Base-by-base conservation (phyloP, 306 rosid species). In the Vigna hirtella region DNA sequence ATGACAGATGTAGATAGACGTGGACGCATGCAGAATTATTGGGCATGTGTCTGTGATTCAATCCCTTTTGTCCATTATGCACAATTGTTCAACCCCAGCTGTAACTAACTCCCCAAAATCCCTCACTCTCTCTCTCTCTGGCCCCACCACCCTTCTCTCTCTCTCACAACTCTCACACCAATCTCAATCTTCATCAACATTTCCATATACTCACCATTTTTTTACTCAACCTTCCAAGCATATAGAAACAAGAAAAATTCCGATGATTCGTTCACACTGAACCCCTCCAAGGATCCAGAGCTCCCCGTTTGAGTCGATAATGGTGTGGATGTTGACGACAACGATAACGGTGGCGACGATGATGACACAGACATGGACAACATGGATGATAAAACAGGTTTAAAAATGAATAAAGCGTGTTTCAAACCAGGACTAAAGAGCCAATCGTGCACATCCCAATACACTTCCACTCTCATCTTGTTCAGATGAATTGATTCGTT, bases 401-500 rank as follows among this genome's bases (percentile, higher is more conserved):
- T 92, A 67, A 94, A 90, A 66, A 94, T 89, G 74, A 92, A 94
- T 56, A 88, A 79, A 15, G 97, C 98, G 26, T 90, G 91, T 70
- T 94, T 90, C 6, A 90, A 77, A 81, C 97, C 97, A 17, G 96
- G 83, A 81, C 87, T 75, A 49, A 94, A 94, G 8, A 94, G 85
- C 98, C 98, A 94, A 15, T 94, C 97, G 82, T 94, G 98, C 66
- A 94, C 97, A 84, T 94, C 98, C 97, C 96, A 94, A 72, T 77
- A 90, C 1, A 94, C 97, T 70, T 90, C 95, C 50, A 92, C 79
- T 71, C 90, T 88, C 77, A 85, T 89, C 50, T 82, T 87, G 80
- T 81, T 86, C 12, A 94, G 81, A 73, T 76, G 80, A 62, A 92
- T 72, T 0, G 84, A 83, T 34, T 88, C 94, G 63, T 94, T 94